Conservation (phyloP, 2,329 filamentous ascomycete species). For the Phyllosticta citrichinensis region DNA sequence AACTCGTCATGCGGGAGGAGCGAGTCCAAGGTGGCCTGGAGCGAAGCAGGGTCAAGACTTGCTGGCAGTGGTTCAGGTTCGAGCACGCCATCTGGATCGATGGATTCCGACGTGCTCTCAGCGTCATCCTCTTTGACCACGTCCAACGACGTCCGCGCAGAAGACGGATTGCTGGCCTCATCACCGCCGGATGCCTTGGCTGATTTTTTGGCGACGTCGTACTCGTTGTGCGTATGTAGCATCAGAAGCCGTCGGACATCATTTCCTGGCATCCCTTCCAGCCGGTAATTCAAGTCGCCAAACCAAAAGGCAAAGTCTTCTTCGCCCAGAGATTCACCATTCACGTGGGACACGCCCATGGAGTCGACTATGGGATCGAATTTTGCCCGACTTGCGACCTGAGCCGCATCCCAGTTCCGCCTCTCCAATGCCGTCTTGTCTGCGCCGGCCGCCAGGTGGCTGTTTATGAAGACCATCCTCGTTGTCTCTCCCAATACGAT, state of each 20-base stretch:
- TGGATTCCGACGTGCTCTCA: not conserved
- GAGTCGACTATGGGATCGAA: slow-evolving; percentile 64
- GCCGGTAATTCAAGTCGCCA: slow-evolving; percentile 87
- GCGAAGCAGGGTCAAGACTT: slow-evolving; percentile 66
- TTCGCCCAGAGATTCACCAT: slow-evolving; percentile 65
- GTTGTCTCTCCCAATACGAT: slow-evolving; percentile 85
- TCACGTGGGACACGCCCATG: slow-evolving; percentile 48
- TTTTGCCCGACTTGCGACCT: slow-evolving; percentile 64
- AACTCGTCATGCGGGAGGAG: slow-evolving; percentile 87
- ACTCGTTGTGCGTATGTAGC: slow-evolving; percentile 72
- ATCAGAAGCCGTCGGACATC: slow-evolving; percentile 79
- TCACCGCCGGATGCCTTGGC: slow-evolving; percentile 16
- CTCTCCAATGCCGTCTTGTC: slow-evolving; percentile 70
- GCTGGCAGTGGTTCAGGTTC: slow-evolving; percentile 26
- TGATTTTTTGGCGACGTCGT: slow-evolving; percentile 38
- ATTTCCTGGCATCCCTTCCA: slow-evolving; percentile 78
- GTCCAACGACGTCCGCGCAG: not conserved
- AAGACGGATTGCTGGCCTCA: slow-evolving; percentile 8
- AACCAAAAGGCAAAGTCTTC: slow-evolving; percentile 96
- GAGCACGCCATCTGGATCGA: slow-evolving; percentile 4
- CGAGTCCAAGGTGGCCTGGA: slow-evolving; percentile 81
- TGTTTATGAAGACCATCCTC: slow-evolving; percentile 80
- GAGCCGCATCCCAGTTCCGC: slow-evolving; percentile 78
- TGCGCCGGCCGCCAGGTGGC: slow-evolving; percentile 78
- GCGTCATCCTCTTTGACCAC: not conserved